These are phyloP conservation scores for Kwoniella sp. DNA, from an alignment of 768 basidiomycete genomes.

Conservation along the genomic window DNA sequence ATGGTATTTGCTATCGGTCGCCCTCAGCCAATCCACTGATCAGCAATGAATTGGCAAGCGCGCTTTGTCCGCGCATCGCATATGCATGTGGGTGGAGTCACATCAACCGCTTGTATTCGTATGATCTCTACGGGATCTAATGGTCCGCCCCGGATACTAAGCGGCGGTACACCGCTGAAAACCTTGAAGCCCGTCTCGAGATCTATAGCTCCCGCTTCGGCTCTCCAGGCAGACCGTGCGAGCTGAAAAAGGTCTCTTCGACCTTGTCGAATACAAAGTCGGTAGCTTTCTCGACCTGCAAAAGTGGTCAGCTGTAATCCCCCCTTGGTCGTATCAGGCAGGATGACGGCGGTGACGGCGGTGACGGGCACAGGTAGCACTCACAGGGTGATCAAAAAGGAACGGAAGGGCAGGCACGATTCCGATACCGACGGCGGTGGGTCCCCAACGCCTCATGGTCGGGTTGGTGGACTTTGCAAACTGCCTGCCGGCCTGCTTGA, in stretches of 20 bases:
- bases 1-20: no score
- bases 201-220: conserved; percentile 4
- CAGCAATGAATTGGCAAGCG: no score
- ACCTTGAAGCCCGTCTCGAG: no score
- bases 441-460: conserved; percentile 46
- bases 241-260: conserved; percentile 15
- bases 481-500: conserved; percentile 42
- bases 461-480: conserved; percentile 42
- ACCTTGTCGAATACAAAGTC: conserved; percentile 13
- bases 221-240: background rate
- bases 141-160: no score
- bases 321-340: background rate
- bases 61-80: no score
- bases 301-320: background rate
- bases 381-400: conserved; percentile 49
- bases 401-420: conserved; percentile 49
- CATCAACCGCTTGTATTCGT: no score
- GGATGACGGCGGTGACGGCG: background rate
- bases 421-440: conserved; percentile 43
- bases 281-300: conserved; percentile 3
- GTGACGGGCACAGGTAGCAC: background rate
- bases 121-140: no score
- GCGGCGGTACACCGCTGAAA: no score
- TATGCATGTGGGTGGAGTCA: no score
- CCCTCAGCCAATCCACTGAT: no score